Evolutionary conservation across 1,284 basidiomycete genomes (phyloP).

Genomic region (Irpex lacteus): DNA sequence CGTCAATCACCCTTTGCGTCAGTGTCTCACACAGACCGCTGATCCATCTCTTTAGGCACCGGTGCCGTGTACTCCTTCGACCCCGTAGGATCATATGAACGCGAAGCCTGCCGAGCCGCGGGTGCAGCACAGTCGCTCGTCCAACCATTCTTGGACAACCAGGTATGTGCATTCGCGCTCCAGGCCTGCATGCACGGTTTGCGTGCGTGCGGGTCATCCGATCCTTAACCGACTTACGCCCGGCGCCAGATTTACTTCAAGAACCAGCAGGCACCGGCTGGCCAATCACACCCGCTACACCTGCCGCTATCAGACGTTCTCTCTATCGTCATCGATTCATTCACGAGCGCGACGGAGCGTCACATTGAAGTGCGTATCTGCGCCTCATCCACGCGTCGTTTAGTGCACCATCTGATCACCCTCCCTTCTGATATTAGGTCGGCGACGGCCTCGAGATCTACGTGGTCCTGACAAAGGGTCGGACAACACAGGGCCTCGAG

Average conservation of each 20-base stretch:
- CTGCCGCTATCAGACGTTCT: constrained; percentile 80
- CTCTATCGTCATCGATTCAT: constrained; percentile 87
- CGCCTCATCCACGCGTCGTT: constrained; percentile 10
- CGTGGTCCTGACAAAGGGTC: constrained; percentile 74
- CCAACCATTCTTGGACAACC: constrained; percentile 96
- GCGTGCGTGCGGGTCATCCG: constrained; percentile 24
- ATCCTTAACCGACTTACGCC: constrained; percentile 47
- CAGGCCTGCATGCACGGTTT: constrained; percentile 4
- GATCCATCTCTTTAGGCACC: constrained; percentile 51
- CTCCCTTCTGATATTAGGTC: constrained; percentile 48
- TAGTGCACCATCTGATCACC: constrained; percentile 11
- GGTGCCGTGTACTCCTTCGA: constrained; percentile 98
- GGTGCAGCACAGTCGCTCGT: constrained; percentile 89
- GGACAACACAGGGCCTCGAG: constrained; percentile 61
- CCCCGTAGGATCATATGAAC: constrained; percentile 93
- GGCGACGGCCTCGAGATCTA: constrained; percentile 93
- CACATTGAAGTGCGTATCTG: constrained; percentile 79
- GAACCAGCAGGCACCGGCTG: constrained; percentile 77
- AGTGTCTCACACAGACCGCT: constrained; percentile 2
- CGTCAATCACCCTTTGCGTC: constrained; percentile 29
- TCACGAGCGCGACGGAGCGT: constrained; percentile 91
- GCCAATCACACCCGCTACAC: constrained; percentile 72
- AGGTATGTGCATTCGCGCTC: constrained; percentile 50
- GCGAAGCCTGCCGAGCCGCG: constrained; percentile 91
- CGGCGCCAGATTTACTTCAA: constrained; percentile 86